Conservation (phyloP, 1,284 basidiomycete species). For the Vanrija humicola region DNA sequence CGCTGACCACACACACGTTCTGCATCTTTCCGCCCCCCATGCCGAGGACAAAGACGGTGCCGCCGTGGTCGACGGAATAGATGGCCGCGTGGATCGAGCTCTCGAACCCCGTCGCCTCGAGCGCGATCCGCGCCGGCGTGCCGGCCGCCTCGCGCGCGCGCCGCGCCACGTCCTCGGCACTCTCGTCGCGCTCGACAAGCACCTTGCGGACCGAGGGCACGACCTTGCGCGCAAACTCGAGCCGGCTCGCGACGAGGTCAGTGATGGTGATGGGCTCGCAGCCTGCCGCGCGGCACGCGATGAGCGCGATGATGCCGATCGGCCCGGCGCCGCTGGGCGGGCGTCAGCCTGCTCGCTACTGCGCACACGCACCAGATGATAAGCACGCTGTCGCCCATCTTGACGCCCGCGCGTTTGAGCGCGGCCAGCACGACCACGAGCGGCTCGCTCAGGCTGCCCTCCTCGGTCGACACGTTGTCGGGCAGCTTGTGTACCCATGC, state of each 20-base stretch:
- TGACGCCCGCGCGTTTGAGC: slow-evolving; percentile 52
- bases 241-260: slow-evolving; percentile 52
- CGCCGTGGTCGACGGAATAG: slow-evolving; percentile 38
- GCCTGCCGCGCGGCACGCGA: slow-evolving; percentile 54
- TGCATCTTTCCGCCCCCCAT: neutral
- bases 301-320: slow-evolving; percentile 55
- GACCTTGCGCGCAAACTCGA: slow-evolving; percentile 54
- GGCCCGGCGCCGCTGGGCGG: slow-evolving; percentile 52
- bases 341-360: neutral
- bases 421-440: slow-evolving; percentile 55
- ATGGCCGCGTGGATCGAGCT: slow-evolving; percentile 79
- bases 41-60: neutral
- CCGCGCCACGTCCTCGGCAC: slow-evolving; percentile 42
- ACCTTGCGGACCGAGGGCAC: slow-evolving; percentile 52
- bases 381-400: slow-evolving; percentile 52
- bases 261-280: slow-evolving; percentile 56
- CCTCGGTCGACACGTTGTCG: slow-evolving; percentile 52
- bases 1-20: slow-evolving; percentile 1
- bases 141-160: slow-evolving; percentile 26
- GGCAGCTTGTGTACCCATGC: slow-evolving; percentile 56
- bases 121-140: slow-evolving; percentile 34
- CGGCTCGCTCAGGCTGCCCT: slow-evolving; percentile 55
- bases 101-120: slow-evolving; percentile 72
- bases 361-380: slow-evolving; percentile 50
- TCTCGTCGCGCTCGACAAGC: slow-evolving; percentile 39